A percentile compares a stretch with the other conserved stretches of the same genome.
phyloP scores from a whole-genome alignment of 805 yeast genomes.

The Candida anglica region DNA sequence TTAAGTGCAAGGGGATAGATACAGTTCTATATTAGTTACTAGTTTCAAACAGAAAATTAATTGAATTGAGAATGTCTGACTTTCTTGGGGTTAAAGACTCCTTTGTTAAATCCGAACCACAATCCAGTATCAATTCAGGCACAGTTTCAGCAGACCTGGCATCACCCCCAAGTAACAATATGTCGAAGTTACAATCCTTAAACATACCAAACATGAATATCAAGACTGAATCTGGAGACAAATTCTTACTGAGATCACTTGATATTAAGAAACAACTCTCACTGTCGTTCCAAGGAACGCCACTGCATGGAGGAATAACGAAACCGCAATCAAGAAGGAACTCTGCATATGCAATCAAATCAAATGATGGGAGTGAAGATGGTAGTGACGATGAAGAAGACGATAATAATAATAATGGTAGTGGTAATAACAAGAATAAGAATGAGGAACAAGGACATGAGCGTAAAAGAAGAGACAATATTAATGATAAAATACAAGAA shows the following conservation, averaged over 20 bases:
- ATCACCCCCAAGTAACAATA: conserved; percentile 10
- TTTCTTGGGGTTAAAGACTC: conserved; percentile 16
- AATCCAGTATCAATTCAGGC: conserved; percentile 10
- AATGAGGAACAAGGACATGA: conserved; percentile 34
- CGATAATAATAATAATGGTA: conserved; percentile 12
- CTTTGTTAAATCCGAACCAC: conserved; percentile 8
- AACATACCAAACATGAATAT: conserved; percentile 28
- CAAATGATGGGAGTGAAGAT: conserved; percentile 15
- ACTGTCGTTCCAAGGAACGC: conserved; percentile 27
- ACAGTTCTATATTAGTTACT: too few relatives aligned
- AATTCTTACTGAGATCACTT: conserved; percentile 23
- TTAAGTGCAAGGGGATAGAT: too few relatives aligned
- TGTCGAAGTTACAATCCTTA: conserved; percentile 9
- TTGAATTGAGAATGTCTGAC: conserved; percentile 11
- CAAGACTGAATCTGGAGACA: conserved; percentile 20
- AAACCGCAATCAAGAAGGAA: conserved; percentile 37
- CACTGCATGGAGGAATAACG: conserved; percentile 27
- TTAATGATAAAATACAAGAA: conserved; percentile 43
- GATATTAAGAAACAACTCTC: conserved; percentile 41
- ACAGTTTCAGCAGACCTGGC: conserved; percentile 10
- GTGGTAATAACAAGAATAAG: conserved; percentile 1
- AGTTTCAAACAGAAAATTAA: too few relatives aligned
- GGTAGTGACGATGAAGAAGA: conserved; percentile 8
- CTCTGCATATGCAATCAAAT: conserved; percentile 22
- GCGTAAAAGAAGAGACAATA: conserved; percentile 39